phyloP scores from a whole-genome alignment of 192 early-diverging fungal genomes.

The Entomortierella beljakovae region DNA sequence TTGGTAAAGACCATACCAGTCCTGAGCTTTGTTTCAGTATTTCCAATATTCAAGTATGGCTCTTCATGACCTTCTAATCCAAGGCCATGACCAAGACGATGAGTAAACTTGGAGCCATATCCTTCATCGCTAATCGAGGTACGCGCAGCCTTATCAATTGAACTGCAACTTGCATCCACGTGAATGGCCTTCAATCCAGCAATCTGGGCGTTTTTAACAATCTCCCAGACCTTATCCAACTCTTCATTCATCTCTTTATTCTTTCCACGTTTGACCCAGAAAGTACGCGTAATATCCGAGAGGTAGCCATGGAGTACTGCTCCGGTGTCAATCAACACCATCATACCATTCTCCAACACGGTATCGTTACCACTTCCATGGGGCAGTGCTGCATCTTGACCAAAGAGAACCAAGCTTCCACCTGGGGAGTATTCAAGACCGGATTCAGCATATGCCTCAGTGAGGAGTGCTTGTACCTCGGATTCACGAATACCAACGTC shows the following conservation, averaged over 20 bases:
- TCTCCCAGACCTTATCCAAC: constrained; percentile 58
- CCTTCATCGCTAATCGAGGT: constrained; percentile 49
- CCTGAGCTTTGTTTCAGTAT: constrained; percentile 48
- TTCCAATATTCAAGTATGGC: constrained; percentile 64
- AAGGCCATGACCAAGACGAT: constrained; percentile 65
- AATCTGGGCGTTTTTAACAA: constrained; percentile 58
- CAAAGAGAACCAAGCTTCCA: constrained; percentile 55
- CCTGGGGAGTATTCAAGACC: constrained; percentile 55
- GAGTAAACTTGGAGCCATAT: constrained; percentile 59
- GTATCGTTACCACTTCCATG: constrained; percentile 60
- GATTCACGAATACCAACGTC: constrained; percentile 45
- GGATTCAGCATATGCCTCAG: constrained; percentile 31
- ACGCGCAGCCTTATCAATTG: constrained; percentile 61
- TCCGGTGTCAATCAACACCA: constrained; percentile 63
- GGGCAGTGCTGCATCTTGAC: constrained; percentile 62
- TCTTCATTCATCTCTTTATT: constrained; percentile 51
- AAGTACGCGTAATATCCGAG: constrained; percentile 63
- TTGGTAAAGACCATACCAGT: constrained; percentile 64
- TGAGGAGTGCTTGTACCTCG: constrained; percentile 52
- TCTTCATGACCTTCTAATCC: constrained; percentile 67
- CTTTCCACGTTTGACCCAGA: constrained; percentile 51
- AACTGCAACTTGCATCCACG: constrained; percentile 45
- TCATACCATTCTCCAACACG: constrained; percentile 40
- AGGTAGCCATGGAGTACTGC: constrained; percentile 59
- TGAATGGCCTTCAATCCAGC: constrained; percentile 45